These are phyloP conservation scores for Chlorella sp. DNA, from an alignment of 139 green algal genomes.

Conservation along the genomic window DNA sequence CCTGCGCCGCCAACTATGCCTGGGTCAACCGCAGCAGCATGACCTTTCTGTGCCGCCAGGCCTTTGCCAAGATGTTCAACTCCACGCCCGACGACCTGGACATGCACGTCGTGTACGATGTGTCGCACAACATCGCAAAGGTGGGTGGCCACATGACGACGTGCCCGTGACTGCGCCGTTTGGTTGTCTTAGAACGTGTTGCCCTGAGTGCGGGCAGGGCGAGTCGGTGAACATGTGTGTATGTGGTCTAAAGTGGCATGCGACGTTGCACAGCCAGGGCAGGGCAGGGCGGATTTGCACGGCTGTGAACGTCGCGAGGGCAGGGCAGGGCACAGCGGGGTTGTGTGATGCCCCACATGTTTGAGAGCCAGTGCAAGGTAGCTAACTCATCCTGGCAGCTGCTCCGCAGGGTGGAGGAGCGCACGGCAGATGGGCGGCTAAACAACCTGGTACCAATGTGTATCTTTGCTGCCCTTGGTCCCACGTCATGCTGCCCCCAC, in stretches of 20 bases:
- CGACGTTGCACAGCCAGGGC: not conserved
- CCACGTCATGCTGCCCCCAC: not conserved
- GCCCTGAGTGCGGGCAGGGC: no score
- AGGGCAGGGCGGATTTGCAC: not conserved
- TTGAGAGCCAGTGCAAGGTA: no score
- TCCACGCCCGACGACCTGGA: constrained; percentile 85
- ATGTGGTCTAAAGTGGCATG: not conserved
- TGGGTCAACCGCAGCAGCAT: constrained; percentile 92
- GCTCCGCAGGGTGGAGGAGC: no score
- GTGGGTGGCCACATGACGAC: constrained; percentile 5
- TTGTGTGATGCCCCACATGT: no score
- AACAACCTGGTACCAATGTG: no score
- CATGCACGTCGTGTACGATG: constrained; percentile 95
- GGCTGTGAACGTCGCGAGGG: no score
- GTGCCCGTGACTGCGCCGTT: no score
- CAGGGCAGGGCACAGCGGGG: no score
- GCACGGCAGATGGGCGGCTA: no score
- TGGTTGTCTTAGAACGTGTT: no score
- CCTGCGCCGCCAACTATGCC: constrained; percentile 92
- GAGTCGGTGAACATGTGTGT: not conserved
- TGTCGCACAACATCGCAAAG: constrained; percentile 94
- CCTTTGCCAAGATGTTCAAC: constrained; percentile 87
- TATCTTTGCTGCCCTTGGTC: no score
- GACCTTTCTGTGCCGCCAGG: constrained; percentile 85
- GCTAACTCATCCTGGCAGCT: no score